Evolutionary conservation across 2,329 filamentous ascomycete genomes (phyloP), one percentile per base, ranked within the genome.

Genomic region (Calonectria leucothoes): DNA sequence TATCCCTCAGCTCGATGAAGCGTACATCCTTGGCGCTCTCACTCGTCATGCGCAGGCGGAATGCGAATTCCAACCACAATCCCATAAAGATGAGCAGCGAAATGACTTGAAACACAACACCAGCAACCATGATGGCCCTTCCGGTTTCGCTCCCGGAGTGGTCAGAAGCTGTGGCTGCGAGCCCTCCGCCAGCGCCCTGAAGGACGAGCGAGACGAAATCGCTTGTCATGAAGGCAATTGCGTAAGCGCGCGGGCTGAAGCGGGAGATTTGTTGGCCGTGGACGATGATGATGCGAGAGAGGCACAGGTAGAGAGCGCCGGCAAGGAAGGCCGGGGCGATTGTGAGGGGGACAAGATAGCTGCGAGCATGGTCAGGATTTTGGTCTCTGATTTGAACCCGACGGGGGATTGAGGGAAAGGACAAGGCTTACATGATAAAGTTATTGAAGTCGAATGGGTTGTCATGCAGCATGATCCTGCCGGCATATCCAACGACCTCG

Each of bases 261-360:
- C 80, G 78, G 25, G 80, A 82, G 5, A 82, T 70, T 10, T 86
- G 82, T 0, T 83, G 79, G 1, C 85, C 86, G 73, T 85, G 87
- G 7, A 82, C 83, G 74, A 82, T 81, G 29, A 88, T 85, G 72
- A 88, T 86, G 61, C 83, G 82, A 17, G 84, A 80, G 61, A 93
- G 84, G 75, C 88, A 91, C 61, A 93, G 83, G 80, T 93, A 93
- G 69, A 93, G 89, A 3, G 87, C 89, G 2, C 89, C 91, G 3
- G 89, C 87, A 76, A 93, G 84, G 82, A 92, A 93, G 2, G 91
- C 91, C 0, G 92, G 91, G 1, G 84, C 91, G 72, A 93, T 87
- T 3, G 91, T 93, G 45, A 93, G 84, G 73, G 87, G 89, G 76
- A 76, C 89, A 31, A 77, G 67, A 51, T 77, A 76, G 42, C 67